Conservation (phyloP, 768 basidiomycete genomes). For the Kwoniella dendrophila region DNA sequence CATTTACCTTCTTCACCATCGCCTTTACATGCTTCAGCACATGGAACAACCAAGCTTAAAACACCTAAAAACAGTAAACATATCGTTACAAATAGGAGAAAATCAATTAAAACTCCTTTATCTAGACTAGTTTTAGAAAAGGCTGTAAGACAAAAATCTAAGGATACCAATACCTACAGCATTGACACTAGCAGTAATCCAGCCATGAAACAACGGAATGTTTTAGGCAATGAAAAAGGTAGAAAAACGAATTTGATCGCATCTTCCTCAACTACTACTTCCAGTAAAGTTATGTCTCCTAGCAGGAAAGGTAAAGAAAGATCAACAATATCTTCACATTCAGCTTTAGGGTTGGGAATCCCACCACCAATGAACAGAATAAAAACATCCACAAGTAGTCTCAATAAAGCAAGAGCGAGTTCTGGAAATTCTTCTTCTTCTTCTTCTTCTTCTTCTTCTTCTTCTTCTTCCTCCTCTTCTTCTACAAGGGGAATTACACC, state of each 20-base stretch:
- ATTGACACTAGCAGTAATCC: not conserved
- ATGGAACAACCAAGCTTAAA: conserved; percentile 17
- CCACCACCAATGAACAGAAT: not conserved
- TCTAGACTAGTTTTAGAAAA: conserved; percentile 48
- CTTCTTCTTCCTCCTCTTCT: not conserved
- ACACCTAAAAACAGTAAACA: conserved; percentile 39
- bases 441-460: not conserved
- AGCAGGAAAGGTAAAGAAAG: conserved; percentile 18
- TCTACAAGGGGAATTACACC: not conserved
- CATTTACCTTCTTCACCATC: conserved; percentile 23
- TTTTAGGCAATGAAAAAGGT: conserved; percentile 30
- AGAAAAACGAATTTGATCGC: conserved; percentile 26
- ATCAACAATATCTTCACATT: too few relatives aligned
- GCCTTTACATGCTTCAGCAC: conserved; percentile 39
- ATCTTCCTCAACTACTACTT: not conserved
- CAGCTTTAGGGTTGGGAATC: not conserved
- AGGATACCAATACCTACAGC: too few relatives aligned
- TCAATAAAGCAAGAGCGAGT: conserved; percentile 7
- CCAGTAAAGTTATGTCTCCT: not conserved
- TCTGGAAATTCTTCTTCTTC: conserved; percentile 1
- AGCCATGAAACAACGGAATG: conserved; percentile 10
- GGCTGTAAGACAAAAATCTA: conserved; percentile 34
- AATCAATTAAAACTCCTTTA: conserved; percentile 40
- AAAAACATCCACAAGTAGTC: not conserved
- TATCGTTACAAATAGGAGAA: conserved; percentile 25